Evolutionary conservation across 2,329 filamentous ascomycete genomes (phyloP), one percentile per base, ranked within the genome.

Genomic region (Immersiporthe knoxdaviesiana): DNA sequence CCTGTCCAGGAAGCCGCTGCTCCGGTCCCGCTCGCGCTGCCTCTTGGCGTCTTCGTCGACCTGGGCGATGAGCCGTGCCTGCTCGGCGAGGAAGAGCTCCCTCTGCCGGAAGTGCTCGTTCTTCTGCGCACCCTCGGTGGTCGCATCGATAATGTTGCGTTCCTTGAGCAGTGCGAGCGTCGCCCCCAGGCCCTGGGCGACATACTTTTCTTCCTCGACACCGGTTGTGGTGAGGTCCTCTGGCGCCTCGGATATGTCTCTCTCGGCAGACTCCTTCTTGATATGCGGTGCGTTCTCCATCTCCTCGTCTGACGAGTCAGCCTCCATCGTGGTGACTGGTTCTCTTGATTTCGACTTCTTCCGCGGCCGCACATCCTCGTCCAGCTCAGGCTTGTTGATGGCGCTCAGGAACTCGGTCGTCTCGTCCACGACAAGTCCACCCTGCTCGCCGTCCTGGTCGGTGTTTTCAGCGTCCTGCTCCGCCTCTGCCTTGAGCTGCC

Each of bases 321-420:
- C 68, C 12, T 79, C 79, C 82, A 85, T 84, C 41, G 81, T 74
- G 7, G 83, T 85, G 35, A 81, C 77, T 4, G 78, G 79, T 52
- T 81, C 78, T 12, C 79, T 76, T 21, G 77, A 80, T 68, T 78
- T 82, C 70, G 79, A 78, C 75, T 79, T 85, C 75, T 77, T 68
- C 37, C 74, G 84, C 72, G 75, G 85, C 80, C 79, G 91, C 81
- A 76, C 85, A 18, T 84, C 83, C 67, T 87, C 84, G 3, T 85
- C 82, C 10, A 85, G 83, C 27, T 84, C 86, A 18, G 90, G 88
- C 69, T 91, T 91, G 76, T 91, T 91, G 67, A 99, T 81, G 67
- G 93, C 93, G 35, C 94, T 91, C 39, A 99, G 92, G 75, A 99
- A 99, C 75, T 97, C 94, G 0, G 94, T 94, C 0, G 95, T 97